These are phyloP conservation scores for Peronospora farinosa DNA, from an alignment of 352 stramenopile species.

Conservation along the genomic window DNA sequence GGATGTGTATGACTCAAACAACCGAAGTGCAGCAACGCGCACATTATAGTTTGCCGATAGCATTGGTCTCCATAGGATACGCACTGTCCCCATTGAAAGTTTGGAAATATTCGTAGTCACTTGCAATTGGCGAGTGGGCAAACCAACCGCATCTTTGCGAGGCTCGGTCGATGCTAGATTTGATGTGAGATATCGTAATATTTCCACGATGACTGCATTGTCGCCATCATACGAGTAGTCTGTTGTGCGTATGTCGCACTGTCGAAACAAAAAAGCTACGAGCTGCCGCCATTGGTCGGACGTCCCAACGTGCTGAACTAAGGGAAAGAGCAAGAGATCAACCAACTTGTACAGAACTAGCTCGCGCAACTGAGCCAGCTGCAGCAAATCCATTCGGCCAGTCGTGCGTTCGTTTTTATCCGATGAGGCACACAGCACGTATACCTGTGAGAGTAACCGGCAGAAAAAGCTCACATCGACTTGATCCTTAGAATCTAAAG, in stretches of 20 bases:
- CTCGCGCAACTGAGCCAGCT: too few species aligned
- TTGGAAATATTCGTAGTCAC: constrained; percentile 34
- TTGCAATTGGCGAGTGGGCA: constrained; percentile 27
- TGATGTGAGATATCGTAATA: constrained; percentile 54
- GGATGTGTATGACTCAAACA: constrained; percentile 68
- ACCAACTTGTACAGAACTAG: too few species aligned
- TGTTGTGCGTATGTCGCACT: constrained; percentile 24
- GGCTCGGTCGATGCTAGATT: constrained; percentile 32
- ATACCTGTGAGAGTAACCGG: too few species aligned
- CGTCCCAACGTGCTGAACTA: constrained; percentile 19
- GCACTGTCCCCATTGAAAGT: constrained; percentile 58
- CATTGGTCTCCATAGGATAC: constrained; percentile 62
- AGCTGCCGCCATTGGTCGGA: constrained; percentile 59
- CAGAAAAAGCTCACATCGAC: too few species aligned
- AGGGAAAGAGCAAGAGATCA: constrained; percentile 41
- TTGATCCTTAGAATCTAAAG: too few species aligned
- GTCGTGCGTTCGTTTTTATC: too few species aligned
- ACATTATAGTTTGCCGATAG: constrained; percentile 38
- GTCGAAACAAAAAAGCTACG: constrained; percentile 55
- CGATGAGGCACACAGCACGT: too few species aligned
- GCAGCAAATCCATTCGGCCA: too few species aligned
- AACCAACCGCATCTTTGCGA: constrained; percentile 18
- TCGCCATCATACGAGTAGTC: constrained; percentile 6
- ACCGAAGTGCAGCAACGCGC: constrained; percentile 46
- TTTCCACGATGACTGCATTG: constrained; percentile 47